These are phyloP conservation scores for Ganoderma resinaceum DNA, from an alignment of 1,284 basidiomycete genomes.

Conservation along the genomic window DNA sequence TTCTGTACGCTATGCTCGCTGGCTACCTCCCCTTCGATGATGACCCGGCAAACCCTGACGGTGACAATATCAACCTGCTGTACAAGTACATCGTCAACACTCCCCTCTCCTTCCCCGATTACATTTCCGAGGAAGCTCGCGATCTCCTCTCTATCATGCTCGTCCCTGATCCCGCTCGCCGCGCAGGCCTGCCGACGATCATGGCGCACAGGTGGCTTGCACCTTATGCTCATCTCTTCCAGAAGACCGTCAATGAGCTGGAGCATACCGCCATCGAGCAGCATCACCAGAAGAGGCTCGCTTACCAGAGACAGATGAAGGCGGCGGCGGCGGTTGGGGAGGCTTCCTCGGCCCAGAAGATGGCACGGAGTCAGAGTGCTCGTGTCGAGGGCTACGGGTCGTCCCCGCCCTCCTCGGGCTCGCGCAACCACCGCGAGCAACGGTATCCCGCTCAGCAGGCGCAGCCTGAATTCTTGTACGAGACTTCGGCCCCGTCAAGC, in stretches of 20 bases:
- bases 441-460: conserved; percentile 35
- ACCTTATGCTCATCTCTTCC: conserved; percentile 71
- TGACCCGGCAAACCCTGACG: conserved; percentile 98
- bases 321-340: conserved; percentile 45
- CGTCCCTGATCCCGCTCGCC: conserved; percentile 79
- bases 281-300: conserved; percentile 82
- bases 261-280: conserved; percentile 85
- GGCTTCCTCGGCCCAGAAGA: conserved; percentile 43
- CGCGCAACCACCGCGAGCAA: conserved; percentile 48
- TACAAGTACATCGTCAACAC: conserved; percentile 99
- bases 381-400: conserved; percentile 50
- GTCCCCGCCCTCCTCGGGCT: conserved; percentile 33
- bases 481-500: conserved; percentile 50
- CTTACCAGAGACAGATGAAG: conserved; percentile 80
- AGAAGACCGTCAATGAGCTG: conserved; percentile 77
- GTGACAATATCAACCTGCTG: conserved; percentile 99
- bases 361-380: conserved; percentile 53
- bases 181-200: conserved; percentile 77
- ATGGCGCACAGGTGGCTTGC: conserved; percentile 89
- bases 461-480: conserved; percentile 59
- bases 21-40: conserved; percentile 99
- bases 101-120: conserved; percentile 93
- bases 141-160: conserved; percentile 86
- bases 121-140: conserved; percentile 83
- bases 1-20: conserved; percentile 98